Conservation (phyloP, 768 basidiomycete species). For the Naganishia vishniacii region DNA sequence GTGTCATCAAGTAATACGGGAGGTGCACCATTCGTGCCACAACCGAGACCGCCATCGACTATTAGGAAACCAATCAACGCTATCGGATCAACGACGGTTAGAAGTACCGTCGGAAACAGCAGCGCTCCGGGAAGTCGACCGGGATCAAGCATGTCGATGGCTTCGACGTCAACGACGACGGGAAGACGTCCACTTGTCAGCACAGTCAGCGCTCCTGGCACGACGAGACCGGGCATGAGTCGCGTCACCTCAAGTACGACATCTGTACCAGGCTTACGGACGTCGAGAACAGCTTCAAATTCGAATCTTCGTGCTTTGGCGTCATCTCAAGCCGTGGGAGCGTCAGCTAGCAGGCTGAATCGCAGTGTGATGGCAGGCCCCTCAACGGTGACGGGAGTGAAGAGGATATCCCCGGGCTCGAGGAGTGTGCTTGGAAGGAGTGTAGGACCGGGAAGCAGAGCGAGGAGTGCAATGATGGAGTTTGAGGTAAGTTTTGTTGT, state of each 20-base stretch:
- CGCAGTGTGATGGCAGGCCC: constrained; percentile 4
- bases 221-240: not conserved
- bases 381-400: not conserved
- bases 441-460: not conserved
- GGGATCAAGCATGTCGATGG: constrained; percentile 11
- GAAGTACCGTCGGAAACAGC: not conserved
- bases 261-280: not conserved
- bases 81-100: constrained; percentile 16
- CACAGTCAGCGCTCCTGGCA: not conserved
- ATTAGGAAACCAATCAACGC: constrained; percentile 17
- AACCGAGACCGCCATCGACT: constrained; percentile 12
- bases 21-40: constrained; percentile 5
- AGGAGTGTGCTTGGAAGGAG: not conserved
- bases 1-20: not conserved
- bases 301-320: constrained; percentile 17
- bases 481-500: not conserved
- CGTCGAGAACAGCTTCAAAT: constrained; percentile 11
- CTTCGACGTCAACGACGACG: not conserved
- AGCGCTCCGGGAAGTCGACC: constrained; percentile 4
- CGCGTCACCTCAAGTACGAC: not conserved
- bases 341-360: not conserved
- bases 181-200: not conserved
- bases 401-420: constrained; percentile 1
- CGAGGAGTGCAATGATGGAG: constrained; percentile 19
- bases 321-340: not conserved